Percentiles rank a stretch among this genome's conserved stretches.
These are phyloP conservation scores for Lumnitzera littorea DNA, from an alignment of 345 rosid species.

Conservation along the genomic window DNA sequence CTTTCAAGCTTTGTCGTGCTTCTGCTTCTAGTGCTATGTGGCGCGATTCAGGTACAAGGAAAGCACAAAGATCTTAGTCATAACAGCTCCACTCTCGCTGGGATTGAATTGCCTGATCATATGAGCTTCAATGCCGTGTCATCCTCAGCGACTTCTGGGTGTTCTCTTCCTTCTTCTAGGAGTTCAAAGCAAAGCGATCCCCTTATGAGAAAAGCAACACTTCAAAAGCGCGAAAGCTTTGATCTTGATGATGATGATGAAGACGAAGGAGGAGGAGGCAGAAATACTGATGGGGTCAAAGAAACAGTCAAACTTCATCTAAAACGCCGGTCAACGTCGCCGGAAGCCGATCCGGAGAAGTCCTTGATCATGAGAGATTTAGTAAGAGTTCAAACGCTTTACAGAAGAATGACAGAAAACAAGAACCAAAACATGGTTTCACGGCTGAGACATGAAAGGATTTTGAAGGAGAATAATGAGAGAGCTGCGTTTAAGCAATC, in stretches of 20 bases:
- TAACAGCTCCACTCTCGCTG: constrained; percentile 48
- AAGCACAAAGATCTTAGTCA: constrained; percentile 16
- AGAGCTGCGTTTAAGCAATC: constrained; percentile 3
- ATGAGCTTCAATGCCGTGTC: constrained; percentile 72
- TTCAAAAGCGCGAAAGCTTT: constrained; percentile 6
- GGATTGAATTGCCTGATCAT: constrained; percentile 53
- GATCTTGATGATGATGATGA: constrained; percentile 10
- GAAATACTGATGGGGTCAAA: constrained; percentile 3
- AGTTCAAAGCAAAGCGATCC: constrained; percentile 17
- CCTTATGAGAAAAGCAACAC: background rate
- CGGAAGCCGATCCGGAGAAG: constrained; percentile 21
- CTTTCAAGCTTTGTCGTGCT: constrained; percentile 27
- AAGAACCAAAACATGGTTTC: constrained; percentile 64
- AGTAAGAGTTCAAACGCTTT: constrained; percentile 64
- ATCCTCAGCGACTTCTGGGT: constrained; percentile 47
- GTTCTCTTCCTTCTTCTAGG: constrained; percentile 38
- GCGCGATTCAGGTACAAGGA: constrained; percentile 27
- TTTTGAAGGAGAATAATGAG: constrained; percentile 6
- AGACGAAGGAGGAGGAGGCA: constrained; percentile 6
- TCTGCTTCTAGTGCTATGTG: constrained; percentile 22
- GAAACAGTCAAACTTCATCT: constrained; percentile 55
- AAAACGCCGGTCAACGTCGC: constrained; percentile 38
- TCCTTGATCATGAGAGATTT: constrained; percentile 52
- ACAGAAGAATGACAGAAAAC: constrained; percentile 54
- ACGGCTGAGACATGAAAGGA: constrained; percentile 20